Base-by-base conservation (phyloP, 1,284 basidiomycete species). In the Trametes hirsuta region DNA sequence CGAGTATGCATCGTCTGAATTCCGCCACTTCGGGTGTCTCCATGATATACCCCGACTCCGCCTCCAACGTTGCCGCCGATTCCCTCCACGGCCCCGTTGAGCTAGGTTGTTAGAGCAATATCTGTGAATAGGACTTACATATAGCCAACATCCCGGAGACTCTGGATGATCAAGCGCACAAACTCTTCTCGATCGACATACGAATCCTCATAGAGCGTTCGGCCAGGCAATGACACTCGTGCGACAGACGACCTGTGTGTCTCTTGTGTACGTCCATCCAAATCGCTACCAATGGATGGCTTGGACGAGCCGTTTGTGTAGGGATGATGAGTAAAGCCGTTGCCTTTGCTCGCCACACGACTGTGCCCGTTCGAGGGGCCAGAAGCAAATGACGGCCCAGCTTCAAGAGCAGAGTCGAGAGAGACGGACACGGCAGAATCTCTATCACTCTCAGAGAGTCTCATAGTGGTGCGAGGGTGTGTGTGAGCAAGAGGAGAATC, bases 71-170 rank as follows among this genome's bases (percentile, higher is more conserved):
- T 12, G 88, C 83, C 10, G 96, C 96, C 12, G 95, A 90, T 76
- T 94, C 90, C 61, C 96, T 98, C 70, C 25, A 47, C 41, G 18
- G 45, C 58, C 59, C 58, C 53, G 44, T 67, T 63, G 58, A 61
- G 61, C 57, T 47, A 35, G 41, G 12, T 39, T 25, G 36, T 55
- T 21, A 46, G 55, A 51, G 24, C 11, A 22, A 50, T 48, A 55
- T 51, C 65, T 50, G 62, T 45, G 58, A 62, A 59, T 58, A 46
- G 40, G 49, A 87, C 95, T 77, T 72, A 97, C 93, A 84, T 81
- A 73, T 97, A 98, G 5, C 97, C 97, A 54, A 97, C 90, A 75
- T 99, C 97, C 65, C 90, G 81, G 66, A 99, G 76, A 61, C 91
- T 92, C 75, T 99, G 97, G 64, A 98, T 82, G 46, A 96, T 88